phyloP scores from a whole-genome alignment of 177 flowering plant species.

The Vitis hybrid region DNA sequence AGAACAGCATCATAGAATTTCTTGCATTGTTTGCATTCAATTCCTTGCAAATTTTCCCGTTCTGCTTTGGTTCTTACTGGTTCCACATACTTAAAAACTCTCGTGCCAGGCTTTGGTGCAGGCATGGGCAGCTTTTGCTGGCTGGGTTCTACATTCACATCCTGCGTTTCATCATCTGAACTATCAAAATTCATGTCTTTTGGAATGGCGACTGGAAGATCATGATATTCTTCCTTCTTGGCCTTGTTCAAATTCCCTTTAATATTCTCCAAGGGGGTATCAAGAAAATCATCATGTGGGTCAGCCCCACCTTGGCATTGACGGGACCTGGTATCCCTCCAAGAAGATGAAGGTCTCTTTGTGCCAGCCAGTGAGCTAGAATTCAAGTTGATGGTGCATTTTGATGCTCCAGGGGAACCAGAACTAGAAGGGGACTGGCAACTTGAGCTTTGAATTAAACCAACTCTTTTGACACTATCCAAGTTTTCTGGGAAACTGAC shows the following conservation, averaged over 20 bases:
- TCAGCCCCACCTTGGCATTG: constrained; percentile 60
- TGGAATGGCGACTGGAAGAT: constrained; percentile 28
- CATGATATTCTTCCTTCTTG: constrained; percentile 34
- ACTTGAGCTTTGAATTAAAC: constrained; percentile 23
- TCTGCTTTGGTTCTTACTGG: constrained; percentile 88
- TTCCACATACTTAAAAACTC: constrained; percentile 68
- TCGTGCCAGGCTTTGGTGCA: constrained; percentile 31
- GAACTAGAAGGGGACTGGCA: constrained; percentile 27
- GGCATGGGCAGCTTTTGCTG: constrained; percentile 33
- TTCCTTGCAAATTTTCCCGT: constrained; percentile 76
- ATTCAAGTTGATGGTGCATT: constrained; percentile 25
- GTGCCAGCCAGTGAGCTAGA: constrained; percentile 38
- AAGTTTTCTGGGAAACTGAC: constrained; percentile 15
- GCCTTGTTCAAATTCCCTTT: constrained; percentile 48
- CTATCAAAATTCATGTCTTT: constrained; percentile 32
- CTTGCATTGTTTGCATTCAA: constrained; percentile 94
- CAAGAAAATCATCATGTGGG: constrained; percentile 94
- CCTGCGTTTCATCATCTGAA: constrained; percentile 86
- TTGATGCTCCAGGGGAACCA: constrained; percentile 22
- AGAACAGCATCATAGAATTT: constrained; percentile 96
- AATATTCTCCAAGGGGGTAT: constrained; percentile 80
- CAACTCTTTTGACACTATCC: constrained; percentile 28
- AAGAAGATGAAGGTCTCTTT: constrained; percentile 57
- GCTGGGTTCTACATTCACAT: constrained; percentile 30
- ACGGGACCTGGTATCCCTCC: constrained; percentile 81